Base-by-base conservation (phyloP, 306 rosid species). In the Gastrolobium villosum region DNA sequence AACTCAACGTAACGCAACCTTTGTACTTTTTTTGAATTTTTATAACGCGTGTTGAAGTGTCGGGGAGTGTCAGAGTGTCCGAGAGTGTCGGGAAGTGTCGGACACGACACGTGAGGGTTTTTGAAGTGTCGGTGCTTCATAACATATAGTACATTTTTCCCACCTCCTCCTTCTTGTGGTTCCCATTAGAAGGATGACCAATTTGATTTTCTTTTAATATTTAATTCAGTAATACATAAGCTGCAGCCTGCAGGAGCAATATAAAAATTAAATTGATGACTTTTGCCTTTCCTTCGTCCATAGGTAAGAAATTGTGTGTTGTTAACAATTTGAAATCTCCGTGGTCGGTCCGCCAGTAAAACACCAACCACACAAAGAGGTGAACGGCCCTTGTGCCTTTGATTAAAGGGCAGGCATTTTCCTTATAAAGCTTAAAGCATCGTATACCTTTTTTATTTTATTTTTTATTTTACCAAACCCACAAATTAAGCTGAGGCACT, bases 201-300 rank as follows among this genome's bases (percentile, higher is more conserved):
- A 31, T 43, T 31, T 32, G 78, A 10, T 64, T 56, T 10, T 30
- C 39, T 41, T 13, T 10, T 10, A 45, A 37, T 37, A 36, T 56
- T 46, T 80, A 28, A 56, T 55, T 55, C 26, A 20, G 26, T 20
- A 20, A 4, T 26, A 39, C 20, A 11, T 36, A 34, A 36, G n/a
- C n/a, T n/a, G n/a, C n/a, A n/a, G n/a, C n/a, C 28, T 7, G 30
- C 43, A 20, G 64, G 10, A 13, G n/a, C n/a, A 30, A 3, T 11
- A 52, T 50, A n/a, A n/a, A n/a, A n/a, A n/a, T n/a, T 55, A 65
- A 67, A 54, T 41, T 55, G 26, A 28, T 15, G 80, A 74, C 8
- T 75, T 13, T 75, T 70, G 76, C 31, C 39, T 81, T 65, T n/a
- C 36, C 81, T 81, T 81, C 48, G 4, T 11, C 26, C n/a, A 30